Conservation (phyloP, 768 basidiomycete genomes). For the Leccinum subgranulosum region DNA sequence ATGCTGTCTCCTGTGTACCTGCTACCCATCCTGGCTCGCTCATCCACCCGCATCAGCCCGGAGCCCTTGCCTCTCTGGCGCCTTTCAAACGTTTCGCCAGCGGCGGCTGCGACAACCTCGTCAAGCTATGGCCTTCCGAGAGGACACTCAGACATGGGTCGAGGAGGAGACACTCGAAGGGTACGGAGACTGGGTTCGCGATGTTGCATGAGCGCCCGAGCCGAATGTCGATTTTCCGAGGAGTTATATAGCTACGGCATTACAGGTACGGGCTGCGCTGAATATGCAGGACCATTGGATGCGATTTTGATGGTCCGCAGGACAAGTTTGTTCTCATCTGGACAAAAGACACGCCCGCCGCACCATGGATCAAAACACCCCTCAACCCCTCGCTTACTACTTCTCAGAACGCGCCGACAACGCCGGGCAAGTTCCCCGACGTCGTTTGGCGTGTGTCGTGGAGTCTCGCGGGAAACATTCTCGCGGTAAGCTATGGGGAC, state of each 20-base stretch:
- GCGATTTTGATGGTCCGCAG: constrained; percentile 23
- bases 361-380: too few species aligned
- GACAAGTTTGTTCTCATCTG: constrained; percentile 89
- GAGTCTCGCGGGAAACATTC: constrained; percentile 93
- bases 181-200: constrained; percentile 96
- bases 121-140: constrained; percentile 91
- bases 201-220: constrained; percentile 86
- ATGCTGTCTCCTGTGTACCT: constrained; percentile 91
- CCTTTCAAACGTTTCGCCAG: constrained; percentile 90
- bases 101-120: constrained; percentile 94
- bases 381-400: too few species aligned
- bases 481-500: constrained; percentile 96
- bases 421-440: constrained; percentile 86
- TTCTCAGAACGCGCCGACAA: constrained; percentile 2
- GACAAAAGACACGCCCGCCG: constrained; percentile 61
- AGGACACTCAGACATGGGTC: constrained; percentile 84
- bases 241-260: constrained; percentile 94
- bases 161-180: constrained; percentile 90
- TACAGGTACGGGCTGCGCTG: constrained; percentile 52
- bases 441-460: constrained; percentile 99
- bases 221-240: constrained; percentile 94
- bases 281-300: not conserved
- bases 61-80: constrained; percentile 34
- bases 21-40: constrained; percentile 84
- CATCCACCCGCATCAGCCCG: constrained; percentile 61